Evolutionary conservation across 148 eudicot genomes (phyloP).

Genomic region (Simmondsia chinensis): DNA sequence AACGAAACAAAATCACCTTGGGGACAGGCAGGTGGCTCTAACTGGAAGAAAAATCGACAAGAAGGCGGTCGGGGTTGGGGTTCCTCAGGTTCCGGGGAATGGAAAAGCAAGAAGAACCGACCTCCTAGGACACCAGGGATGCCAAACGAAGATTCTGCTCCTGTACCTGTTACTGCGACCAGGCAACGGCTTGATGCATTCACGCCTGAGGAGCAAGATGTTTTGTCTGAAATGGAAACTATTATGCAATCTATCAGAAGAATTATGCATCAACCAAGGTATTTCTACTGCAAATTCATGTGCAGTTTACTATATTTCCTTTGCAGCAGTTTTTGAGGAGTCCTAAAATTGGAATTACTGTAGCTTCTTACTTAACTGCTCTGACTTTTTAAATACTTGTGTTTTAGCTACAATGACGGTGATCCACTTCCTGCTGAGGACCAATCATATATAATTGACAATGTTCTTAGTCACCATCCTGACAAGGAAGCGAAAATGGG

Average conservation of each 20-base stretch:
- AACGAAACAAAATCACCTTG: conserved; percentile 17
- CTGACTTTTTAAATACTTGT: conserved; percentile 9
- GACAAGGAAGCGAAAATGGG: conserved; percentile 75
- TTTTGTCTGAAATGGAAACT: conserved; percentile 50
- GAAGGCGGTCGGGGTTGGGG: conserved; percentile 58
- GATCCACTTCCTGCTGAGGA: conserved; percentile 76
- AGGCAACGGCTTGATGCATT: conserved; percentile 56
- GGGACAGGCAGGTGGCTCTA: conserved; percentile 25
- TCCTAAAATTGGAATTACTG: not conserved
- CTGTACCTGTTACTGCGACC: conserved; percentile 40
- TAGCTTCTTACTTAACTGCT: not conserved
- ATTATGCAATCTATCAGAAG: conserved; percentile 58
- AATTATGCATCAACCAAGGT: conserved; percentile 74
- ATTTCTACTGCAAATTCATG: conserved; percentile 9
- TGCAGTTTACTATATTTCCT: not conserved
- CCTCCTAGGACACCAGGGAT: conserved; percentile 29
- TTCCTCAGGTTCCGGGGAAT: conserved; percentile 43
- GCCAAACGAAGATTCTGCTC: conserved; percentile 22
- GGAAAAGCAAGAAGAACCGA: conserved; percentile 43
- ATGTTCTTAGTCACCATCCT: conserved; percentile 68
- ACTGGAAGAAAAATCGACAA: conserved; percentile 19
- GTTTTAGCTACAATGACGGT: conserved; percentile 70
- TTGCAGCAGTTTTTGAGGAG: not conserved
- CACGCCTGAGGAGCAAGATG: conserved; percentile 69
- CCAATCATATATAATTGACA: conserved; percentile 52